Conservation (phyloP, 805 yeast genomes). For the Brettanomyces naardenensis region DNA sequence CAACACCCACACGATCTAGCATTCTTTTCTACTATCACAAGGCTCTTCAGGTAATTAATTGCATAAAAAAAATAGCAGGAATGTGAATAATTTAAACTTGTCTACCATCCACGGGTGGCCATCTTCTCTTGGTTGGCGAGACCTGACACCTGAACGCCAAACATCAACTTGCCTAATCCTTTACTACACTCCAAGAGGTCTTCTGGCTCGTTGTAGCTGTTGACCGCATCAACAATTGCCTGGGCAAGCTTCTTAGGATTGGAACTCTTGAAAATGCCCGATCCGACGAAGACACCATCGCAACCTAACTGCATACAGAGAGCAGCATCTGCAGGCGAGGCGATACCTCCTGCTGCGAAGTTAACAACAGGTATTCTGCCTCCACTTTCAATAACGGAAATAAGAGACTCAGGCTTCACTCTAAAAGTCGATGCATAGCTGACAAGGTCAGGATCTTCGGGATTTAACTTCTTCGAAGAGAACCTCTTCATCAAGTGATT, state of each 20-base stretch:
- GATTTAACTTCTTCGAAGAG: constrained; percentile 16
- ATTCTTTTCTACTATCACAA: not conserved
- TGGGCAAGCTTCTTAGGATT: constrained; percentile 67
- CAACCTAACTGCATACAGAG: constrained; percentile 75
- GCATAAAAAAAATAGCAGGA: no score
- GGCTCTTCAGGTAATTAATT: no score
- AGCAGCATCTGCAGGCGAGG: constrained; percentile 85
- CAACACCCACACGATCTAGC: no score
- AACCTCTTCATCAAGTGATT: constrained; percentile 28
- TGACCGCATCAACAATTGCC: constrained; percentile 76
- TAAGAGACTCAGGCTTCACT: constrained; percentile 49
- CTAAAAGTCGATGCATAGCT: constrained; percentile 48
- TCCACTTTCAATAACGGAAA: constrained; percentile 36
- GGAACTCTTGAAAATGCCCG: constrained; percentile 70
- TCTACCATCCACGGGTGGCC: constrained; percentile 42
- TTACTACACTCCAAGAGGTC: constrained; percentile 58
- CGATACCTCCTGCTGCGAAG: constrained; percentile 86
- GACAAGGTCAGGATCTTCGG: constrained; percentile 36
- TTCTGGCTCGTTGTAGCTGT: constrained; percentile 55
- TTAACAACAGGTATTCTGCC: constrained; percentile 76
- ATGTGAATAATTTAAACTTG: no score
- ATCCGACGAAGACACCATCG: constrained; percentile 71
- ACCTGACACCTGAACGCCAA: constrained; percentile 54
- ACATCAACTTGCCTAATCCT: constrained; percentile 70
- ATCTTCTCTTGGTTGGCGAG: constrained; percentile 38